Base-by-base conservation (phyloP, 768 basidiomycete species). In the Kwoniella botswanensis region DNA sequence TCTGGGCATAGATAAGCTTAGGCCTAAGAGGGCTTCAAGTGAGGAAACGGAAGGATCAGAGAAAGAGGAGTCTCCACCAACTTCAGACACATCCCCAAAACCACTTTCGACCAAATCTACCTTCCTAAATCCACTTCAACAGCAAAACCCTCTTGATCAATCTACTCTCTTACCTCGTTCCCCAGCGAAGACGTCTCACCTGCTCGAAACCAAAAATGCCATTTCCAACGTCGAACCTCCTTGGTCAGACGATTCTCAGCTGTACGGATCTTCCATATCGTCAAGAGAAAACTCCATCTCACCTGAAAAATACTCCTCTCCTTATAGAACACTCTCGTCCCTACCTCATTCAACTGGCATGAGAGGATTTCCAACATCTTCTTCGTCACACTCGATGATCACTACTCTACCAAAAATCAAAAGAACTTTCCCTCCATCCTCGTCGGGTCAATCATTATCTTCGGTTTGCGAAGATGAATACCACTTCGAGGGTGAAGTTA, bases 371-470 rank as follows among this genome's bases (percentile, higher is more conserved):
- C 65, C 65, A 4, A 26, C 65, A 9, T 67, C 65, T 29, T 24
- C n/a, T 2, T 58, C 65, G 3, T 44, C 57, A 21, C 65, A 67
- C 21, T 58, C 57, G 2, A 2, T 63, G 10, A 9, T 63, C 0
- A 2, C 44, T 50, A 0, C 46, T 15, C 4, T 63, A 2, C 55
- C 64, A 12, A 65, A 56, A 13, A 57, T 59, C 5, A 74, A 70
- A 42, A 58, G 75, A 2, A 72, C 67, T 15, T 76, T 76, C 67
- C 75, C 75, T 29, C 67, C 75, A 17, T 77, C 76, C 2, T 70
- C 72, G 10, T 77, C 76, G 44, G 76, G 41, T 24, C 64, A 67
- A 43, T 70, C 73, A 9, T 61, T 77, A 11, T 63, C 73, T 13
- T 71, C 68, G 5, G 60, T 77, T 3, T 67, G 65, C 10, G 75